phyloP scores from a whole-genome alignment of 2,329 filamentous ascomycete species.

The Pseudogymnoascus sp. region DNA sequence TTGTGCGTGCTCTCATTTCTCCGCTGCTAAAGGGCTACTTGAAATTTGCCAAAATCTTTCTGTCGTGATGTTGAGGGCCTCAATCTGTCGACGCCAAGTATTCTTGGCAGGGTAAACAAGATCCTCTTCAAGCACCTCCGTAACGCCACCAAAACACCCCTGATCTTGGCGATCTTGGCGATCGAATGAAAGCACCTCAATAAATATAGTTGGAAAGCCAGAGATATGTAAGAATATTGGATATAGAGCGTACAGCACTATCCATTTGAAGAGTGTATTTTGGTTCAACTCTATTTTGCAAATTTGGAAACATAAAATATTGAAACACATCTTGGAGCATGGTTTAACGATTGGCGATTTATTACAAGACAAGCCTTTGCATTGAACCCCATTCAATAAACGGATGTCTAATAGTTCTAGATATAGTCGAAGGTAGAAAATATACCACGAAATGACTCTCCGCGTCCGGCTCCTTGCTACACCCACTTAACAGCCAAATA shows the following conservation, averaged over 20 bases:
- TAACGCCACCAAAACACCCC: slow-evolving; percentile 1
- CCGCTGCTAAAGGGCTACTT: not conserved
- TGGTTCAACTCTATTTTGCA: not conserved
- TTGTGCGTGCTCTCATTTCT: not conserved
- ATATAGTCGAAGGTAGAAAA: not conserved
- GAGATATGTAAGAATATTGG: not conserved
- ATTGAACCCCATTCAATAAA: not conserved
- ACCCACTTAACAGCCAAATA: not conserved
- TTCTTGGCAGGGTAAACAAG: not conserved
- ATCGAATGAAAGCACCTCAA: not conserved
- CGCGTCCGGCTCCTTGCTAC: not conserved
- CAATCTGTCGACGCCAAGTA: not conserved
- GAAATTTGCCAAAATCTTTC: not conserved
- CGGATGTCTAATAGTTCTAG: not conserved
- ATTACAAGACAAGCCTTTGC: not conserved
- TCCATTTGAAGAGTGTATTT: not conserved
- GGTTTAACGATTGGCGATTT: not conserved
- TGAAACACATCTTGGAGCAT: not conserved
- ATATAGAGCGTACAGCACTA: not conserved
- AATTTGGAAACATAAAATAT: not conserved
- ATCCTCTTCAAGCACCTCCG: not conserved
- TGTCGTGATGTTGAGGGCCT: not conserved
- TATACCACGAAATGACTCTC: not conserved
- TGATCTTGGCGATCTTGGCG: not conserved
- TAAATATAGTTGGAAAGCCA: not conserved